Conservation (phyloP, 2,329 filamentous ascomycete species). For the Monosporascus sp. region DNA sequence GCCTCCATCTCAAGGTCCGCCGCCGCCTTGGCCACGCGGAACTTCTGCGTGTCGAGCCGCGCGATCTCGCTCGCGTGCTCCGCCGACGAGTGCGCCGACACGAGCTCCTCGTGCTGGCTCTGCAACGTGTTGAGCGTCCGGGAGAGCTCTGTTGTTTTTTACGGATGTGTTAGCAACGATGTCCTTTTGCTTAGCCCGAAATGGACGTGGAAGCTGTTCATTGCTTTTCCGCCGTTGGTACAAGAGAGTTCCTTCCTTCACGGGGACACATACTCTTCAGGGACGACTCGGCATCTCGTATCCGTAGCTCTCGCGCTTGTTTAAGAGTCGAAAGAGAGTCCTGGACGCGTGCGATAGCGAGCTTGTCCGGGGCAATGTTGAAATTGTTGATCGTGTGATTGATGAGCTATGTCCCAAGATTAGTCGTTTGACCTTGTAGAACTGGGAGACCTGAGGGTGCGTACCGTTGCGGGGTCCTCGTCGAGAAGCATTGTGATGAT, state of each 20-base stretch:
- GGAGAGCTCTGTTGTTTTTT: conserved; percentile 48
- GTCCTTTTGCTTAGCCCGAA: background rate
- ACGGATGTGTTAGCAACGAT: conserved; percentile 25
- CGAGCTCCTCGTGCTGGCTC: conserved; percentile 71
- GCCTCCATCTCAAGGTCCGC: conserved; percentile 88
- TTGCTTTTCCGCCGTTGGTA: background rate
- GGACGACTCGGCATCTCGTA: conserved; percentile 62
- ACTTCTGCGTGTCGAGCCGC: conserved; percentile 86
- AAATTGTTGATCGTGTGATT: conserved; percentile 90
- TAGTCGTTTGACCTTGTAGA: no score
- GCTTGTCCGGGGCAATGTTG: conserved; percentile 85
- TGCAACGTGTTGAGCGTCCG: conserved; percentile 71
- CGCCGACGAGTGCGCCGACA: conserved; percentile 68
- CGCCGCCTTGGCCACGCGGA: conserved; percentile 86
- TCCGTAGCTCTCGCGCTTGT: conserved; percentile 73
- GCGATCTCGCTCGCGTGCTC: conserved; percentile 81
- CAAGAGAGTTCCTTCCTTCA: background rate
- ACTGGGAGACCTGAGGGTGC: conserved; percentile 18
- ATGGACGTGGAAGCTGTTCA: background rate
- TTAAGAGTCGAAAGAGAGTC: conserved; percentile 80
- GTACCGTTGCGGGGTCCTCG: conserved; percentile 82
- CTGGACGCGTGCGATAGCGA: conserved; percentile 74
- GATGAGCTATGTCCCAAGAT: conserved; percentile 62
- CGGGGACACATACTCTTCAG: conserved; percentile 51
- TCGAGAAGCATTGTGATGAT: conserved; percentile 77